phyloP scores from a whole-genome alignment of 2,329 filamentous ascomycete species.

The Thelonectria discophora region DNA sequence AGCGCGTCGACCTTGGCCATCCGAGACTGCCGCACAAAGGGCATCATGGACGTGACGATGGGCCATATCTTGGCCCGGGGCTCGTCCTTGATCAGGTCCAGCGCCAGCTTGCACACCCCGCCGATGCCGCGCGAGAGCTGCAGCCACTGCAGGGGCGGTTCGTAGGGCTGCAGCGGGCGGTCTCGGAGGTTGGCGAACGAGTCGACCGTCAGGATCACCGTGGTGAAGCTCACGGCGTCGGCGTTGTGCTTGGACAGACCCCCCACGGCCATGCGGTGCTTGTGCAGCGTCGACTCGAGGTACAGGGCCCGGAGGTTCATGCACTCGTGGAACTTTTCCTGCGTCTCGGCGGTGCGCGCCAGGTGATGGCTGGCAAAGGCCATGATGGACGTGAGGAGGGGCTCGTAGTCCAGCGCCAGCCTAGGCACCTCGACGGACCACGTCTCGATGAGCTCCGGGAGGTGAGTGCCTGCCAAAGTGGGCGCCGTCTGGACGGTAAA shows the following conservation, averaged over 20 bases:
- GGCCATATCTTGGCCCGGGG: conserved; percentile 26
- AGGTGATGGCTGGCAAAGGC: conserved; percentile 34
- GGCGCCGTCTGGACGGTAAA: conserved; percentile 30
- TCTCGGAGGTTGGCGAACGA: conserved; percentile 32
- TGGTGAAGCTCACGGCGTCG: conserved; percentile 36
- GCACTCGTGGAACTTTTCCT: conserved; percentile 9
- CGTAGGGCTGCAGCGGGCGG: conserved; percentile 32
- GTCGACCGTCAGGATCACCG: conserved; percentile 35
- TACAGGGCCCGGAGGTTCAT: conserved; percentile 31
- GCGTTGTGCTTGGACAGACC: conserved; percentile 27
- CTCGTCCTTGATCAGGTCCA: conserved; percentile 25
- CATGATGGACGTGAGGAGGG: conserved; percentile 38
- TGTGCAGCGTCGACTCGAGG: conserved; percentile 32
- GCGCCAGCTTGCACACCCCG: conserved; percentile 28
- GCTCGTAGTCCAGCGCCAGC: conserved; percentile 35
- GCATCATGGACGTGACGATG: conserved; percentile 20
- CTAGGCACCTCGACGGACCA: conserved; percentile 35
- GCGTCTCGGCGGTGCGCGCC: conserved; percentile 10
- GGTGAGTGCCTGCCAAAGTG: conserved; percentile 33
- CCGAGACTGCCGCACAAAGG: conserved; percentile 13
- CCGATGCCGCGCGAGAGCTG: conserved; percentile 36
- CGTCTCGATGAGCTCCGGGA: conserved; percentile 22
- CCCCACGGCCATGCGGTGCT: conserved; percentile 29
- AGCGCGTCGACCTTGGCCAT: conserved; percentile 20
- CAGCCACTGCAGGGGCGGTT: conserved; percentile 39